A percentile compares a stretch with the other conserved stretches of the same genome.
These are phyloP conservation scores for Copromyces sp. DNA, from an alignment of 495 filamentous ascomycete species.

Conservation along the genomic window DNA sequence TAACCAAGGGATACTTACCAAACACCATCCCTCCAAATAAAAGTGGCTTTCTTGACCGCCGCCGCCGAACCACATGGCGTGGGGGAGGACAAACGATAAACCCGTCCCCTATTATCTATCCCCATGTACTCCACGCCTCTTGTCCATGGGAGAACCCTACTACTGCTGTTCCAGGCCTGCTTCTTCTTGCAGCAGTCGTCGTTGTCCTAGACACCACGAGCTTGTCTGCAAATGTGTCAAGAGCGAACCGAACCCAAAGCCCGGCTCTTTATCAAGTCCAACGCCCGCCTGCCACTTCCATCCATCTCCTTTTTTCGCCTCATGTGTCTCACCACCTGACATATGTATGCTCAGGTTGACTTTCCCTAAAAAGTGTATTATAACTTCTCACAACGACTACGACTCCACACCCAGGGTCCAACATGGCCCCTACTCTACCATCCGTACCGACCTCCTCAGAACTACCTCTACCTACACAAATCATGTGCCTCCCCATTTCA, in stretches of 20 bases:
- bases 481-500: neutral
- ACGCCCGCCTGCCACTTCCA: conserved; percentile 8
- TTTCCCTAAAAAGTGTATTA: neutral
- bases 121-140: neutral
- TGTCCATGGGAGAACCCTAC: neutral
- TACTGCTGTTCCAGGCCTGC: neutral
- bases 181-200: conserved; percentile 10
- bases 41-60: neutral
- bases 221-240: conserved; percentile 12
- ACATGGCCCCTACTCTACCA: conserved; percentile 4
- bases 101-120: neutral
- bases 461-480: neutral
- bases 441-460: neutral
- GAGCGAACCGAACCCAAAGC: conserved; percentile 12
- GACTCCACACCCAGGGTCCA: neutral
- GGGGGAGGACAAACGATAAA: conserved; percentile 24
- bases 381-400: neutral
- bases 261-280: conserved; percentile 15
- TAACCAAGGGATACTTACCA: neutral
- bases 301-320: neutral
- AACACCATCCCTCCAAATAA: neutral
- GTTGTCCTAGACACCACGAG: conserved; percentile 25
- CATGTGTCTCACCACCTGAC: conserved; percentile 26
- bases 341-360: conserved; percentile 6
- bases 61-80: conserved; percentile 12